Conservation (phyloP, 805 yeast genomes). For the Geotrichum ghanense region DNA sequence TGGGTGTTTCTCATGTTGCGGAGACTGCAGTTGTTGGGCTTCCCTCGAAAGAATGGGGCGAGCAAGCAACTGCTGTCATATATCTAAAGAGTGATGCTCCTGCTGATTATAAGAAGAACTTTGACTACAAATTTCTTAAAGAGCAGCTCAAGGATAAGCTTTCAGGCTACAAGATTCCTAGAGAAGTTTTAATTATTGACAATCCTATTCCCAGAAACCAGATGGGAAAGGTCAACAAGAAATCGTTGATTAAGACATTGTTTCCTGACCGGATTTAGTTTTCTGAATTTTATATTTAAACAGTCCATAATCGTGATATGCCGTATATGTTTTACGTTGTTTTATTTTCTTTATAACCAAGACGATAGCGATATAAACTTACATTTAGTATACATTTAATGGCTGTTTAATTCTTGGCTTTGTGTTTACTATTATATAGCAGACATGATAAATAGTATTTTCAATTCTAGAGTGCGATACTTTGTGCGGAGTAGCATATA, state of each 20-base stretch:
- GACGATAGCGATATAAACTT: no score
- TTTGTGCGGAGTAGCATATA: no score
- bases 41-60: slow-evolving; percentile 24
- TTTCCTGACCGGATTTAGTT: no score
- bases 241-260: slow-evolving; percentile 16
- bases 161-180: slow-evolving; percentile 25
- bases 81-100: slow-evolving; percentile 10
- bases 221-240: slow-evolving; percentile 28
- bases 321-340: no score
- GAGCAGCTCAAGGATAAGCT: slow-evolving; percentile 15
- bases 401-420: no score
- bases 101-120: slow-evolving; percentile 10
- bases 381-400: no score
- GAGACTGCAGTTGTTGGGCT: slow-evolving; percentile 26
- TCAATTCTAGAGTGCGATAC: no score
- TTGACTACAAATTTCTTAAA: slow-evolving; percentile 15
- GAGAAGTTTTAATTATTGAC: slow-evolving; percentile 19
- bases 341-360: no score
- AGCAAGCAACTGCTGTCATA: slow-evolving; percentile 22
- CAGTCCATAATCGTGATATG: no score
- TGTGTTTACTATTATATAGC: no score
- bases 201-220: slow-evolving; percentile 23
- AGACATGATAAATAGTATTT: no score
- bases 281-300: no score
- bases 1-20: slow-evolving; percentile 19